Evolutionary conservation across 768 basidiomycete species (phyloP).

Genomic region (Termitomyces heimii): DNA sequence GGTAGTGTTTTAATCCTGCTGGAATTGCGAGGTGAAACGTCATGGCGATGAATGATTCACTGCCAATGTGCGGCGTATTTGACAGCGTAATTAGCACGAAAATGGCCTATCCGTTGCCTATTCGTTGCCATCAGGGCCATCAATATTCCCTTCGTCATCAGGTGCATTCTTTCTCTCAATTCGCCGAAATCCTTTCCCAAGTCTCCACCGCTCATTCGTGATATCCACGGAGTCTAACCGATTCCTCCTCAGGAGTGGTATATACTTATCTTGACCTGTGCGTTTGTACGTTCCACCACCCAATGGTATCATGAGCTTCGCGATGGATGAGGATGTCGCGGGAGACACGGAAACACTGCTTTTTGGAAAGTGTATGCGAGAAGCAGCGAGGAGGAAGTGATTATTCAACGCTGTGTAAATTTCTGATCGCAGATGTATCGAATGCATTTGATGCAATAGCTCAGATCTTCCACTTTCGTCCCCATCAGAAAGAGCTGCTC

Average conservation of each 20-base stretch:
- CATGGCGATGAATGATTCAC: neutral
- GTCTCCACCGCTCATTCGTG: conserved; percentile 74
- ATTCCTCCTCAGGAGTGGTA: conserved; percentile 59
- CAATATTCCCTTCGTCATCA: conserved; percentile 14
- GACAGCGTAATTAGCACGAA: neutral
- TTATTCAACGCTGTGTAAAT: conserved; percentile 58
- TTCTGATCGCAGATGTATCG: conserved; percentile 52
- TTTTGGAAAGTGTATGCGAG: conserved; percentile 36
- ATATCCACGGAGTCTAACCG: conserved; percentile 67
- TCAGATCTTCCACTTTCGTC: conserved; percentile 23
- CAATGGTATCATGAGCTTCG: conserved; percentile 45
- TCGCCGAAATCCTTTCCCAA: conserved; percentile 53
- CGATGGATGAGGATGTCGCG: neutral
- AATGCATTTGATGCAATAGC: conserved; percentile 47
- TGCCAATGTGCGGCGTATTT: neutral
- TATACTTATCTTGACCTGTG: conserved; percentile 46
- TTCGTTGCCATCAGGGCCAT: conserved; percentile 16
- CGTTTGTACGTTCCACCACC: conserved; percentile 69
- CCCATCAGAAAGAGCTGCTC: conserved; percentile 10
- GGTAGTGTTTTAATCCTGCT: neutral
- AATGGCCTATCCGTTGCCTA: conserved; percentile 16
- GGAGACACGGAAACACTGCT: conserved; percentile 25
- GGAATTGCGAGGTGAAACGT: neutral
- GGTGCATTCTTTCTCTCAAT: conserved; percentile 26
- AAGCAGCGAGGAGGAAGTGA: conserved; percentile 59